These are phyloP conservation scores for Penicillium sp. DNA, from an alignment of 2,329 filamentous ascomycete species.

Conservation along the genomic window DNA sequence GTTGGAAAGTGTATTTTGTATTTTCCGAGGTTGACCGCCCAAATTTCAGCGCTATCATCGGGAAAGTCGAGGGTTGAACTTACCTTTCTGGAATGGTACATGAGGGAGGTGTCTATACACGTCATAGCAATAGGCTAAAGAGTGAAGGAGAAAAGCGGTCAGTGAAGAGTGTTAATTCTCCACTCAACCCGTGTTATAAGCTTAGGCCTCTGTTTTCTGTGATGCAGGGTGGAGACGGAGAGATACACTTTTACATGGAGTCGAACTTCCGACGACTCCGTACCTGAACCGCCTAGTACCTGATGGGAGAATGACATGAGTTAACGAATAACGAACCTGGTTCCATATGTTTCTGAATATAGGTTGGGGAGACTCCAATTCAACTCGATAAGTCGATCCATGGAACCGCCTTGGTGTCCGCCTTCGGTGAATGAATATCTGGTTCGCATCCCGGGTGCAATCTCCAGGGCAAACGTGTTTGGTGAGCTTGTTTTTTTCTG, in stretches of 20 bases:
- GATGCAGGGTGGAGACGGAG: slow-evolving; percentile 2
- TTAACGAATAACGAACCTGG: not conserved
- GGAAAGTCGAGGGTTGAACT: slow-evolving; percentile 4
- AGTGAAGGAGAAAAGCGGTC: slow-evolving; percentile 15
- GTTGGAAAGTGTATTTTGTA: slow-evolving; percentile 7
- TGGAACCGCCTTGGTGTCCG: slow-evolving; percentile 10
- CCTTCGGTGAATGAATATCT: not conserved
- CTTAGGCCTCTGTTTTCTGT: slow-evolving; percentile 14
- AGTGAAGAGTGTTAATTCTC: not conserved
- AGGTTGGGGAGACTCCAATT: not conserved
- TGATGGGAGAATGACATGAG: not conserved
- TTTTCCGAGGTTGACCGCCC: slow-evolving; percentile 12
- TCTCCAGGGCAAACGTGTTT: not conserved
- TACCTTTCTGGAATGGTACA: not conserved
- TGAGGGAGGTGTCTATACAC: slow-evolving; percentile 7
- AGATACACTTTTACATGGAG: slow-evolving; percentile 13
- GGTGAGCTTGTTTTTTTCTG: slow-evolving; percentile 6
- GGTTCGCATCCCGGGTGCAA: not conserved
- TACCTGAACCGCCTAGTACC: slow-evolving; percentile 3
- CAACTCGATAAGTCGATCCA: slow-evolving; percentile 6
- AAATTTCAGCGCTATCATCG: slow-evolving; percentile 21
- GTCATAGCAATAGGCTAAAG: slow-evolving; percentile 8
- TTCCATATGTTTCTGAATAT: not conserved
- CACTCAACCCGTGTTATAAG: slow-evolving; percentile 17
- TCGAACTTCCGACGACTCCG: slow-evolving; percentile 4